A percentile compares a stretch with the other conserved stretches of the same genome.
Conservation (phyloP, 1,139 yeast species). For the Protomyces inouyei region DNA sequence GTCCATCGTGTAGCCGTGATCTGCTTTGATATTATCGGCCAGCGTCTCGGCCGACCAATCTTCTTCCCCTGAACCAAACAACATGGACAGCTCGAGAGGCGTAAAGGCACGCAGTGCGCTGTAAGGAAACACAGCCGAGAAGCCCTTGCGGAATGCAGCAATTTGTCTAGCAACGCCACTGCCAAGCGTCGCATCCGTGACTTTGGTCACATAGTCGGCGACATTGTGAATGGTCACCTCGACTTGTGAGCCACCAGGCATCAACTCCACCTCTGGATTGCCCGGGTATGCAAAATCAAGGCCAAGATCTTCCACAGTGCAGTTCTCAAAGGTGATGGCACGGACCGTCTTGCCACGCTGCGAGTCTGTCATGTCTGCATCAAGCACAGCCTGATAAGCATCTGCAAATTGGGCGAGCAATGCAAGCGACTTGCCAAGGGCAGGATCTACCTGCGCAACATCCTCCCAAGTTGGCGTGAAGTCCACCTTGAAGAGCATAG, state of each 20-base stretch:
- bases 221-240: constrained; percentile 54
- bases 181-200: constrained; percentile 59
- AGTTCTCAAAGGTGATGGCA: constrained; percentile 43
- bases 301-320: constrained; percentile 51
- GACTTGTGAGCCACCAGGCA: constrained; percentile 52
- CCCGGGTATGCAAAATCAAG: constrained; percentile 77
- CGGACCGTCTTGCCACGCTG: constrained; percentile 31
- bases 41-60: constrained; percentile 74
- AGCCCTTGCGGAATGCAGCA: constrained; percentile 70
- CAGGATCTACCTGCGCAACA: constrained; percentile 55
- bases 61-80: constrained; percentile 73
- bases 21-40: constrained; percentile 62
- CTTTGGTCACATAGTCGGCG: constrained; percentile 52
- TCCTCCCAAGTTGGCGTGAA: constrained; percentile 43
- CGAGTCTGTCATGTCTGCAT: constrained; percentile 16
- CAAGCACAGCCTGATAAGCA: constrained; percentile 31
- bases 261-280: constrained; percentile 54
- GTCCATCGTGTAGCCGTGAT: constrained; percentile 81
- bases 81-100: constrained; percentile 62
- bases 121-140: constrained; percentile 78
- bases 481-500: constrained; percentile 52
- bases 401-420: constrained; percentile 48
- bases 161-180: constrained; percentile 64
- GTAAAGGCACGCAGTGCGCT: constrained; percentile 65
- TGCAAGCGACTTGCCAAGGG: constrained; percentile 56